Percentiles rank a stretch among this genome's conserved stretches.
These are phyloP conservation scores for Candida ovalis DNA, from an alignment of 805 yeast genomes.

Conservation along the genomic window DNA sequence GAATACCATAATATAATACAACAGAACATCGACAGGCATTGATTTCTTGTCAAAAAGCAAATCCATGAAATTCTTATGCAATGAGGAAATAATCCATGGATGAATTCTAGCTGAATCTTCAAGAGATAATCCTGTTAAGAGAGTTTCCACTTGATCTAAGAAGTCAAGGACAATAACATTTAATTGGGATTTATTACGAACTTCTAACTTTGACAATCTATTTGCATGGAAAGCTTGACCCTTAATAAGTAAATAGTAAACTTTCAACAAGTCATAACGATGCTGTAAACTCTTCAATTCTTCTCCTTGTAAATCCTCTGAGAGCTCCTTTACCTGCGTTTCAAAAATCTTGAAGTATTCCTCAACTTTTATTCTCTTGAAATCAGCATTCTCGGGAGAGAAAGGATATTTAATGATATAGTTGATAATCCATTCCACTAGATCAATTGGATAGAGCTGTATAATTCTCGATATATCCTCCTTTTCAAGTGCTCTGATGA, in stretches of 20 bases:
- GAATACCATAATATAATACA: neutral
- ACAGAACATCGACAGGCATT: neutral
- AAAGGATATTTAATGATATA: neutral
- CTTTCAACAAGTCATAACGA: neutral
- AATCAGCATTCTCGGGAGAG: neutral
- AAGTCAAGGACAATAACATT: neutral
- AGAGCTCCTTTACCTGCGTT: neutral
- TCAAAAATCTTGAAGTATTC: neutral
- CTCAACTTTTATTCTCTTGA: neutral
- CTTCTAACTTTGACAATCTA: neutral
- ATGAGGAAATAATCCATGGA: neutral
- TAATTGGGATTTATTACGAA: neutral
- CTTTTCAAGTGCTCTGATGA: neutral
- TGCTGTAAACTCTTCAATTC: neutral
- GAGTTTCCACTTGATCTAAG: neutral
- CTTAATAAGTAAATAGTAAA: neutral
- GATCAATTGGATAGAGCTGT: neutral
- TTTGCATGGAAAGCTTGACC: neutral
- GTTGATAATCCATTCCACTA: neutral
- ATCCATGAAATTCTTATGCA: neutral
- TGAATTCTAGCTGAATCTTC: neutral
- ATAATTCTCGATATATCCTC: neutral
- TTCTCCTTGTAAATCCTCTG: neutral
- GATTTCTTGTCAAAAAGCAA: neutral
- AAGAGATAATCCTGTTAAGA: neutral